These are phyloP conservation scores for Castanea sativa DNA, from an alignment of 306 rosid genomes.

Conservation along the genomic window DNA sequence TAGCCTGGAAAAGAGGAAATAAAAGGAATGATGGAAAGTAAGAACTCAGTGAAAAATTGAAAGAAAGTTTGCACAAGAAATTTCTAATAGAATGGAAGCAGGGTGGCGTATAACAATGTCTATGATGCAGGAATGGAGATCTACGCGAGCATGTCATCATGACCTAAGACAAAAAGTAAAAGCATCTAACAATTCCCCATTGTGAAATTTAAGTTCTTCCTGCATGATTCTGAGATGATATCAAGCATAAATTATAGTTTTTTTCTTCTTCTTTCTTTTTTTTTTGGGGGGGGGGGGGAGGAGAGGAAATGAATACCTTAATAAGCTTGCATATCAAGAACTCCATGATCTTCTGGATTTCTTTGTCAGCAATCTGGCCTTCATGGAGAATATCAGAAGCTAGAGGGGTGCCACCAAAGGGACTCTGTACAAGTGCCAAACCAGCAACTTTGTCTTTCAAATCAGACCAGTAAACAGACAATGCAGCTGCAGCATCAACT, in stretches of 20 bases:
- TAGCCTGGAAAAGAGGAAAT: not conserved
- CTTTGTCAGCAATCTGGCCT: constrained; percentile 85
- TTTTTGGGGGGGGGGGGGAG: fast-evolving
- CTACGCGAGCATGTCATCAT: not conserved
- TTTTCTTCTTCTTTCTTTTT: too few relatives aligned
- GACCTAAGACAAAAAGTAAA: not conserved
- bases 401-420: constrained; percentile 81
- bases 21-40: not conserved
- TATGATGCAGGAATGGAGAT: not conserved
- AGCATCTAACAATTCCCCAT: not conserved
- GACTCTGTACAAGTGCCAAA: constrained; percentile 79
- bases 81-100: not conserved
- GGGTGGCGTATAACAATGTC: not conserved
- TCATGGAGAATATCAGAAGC: constrained; percentile 77
- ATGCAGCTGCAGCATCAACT: constrained; percentile 76
- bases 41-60: not conserved
- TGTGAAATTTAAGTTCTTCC: not conserved
- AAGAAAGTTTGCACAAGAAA: not conserved
- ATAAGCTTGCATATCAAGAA: constrained; percentile 77
- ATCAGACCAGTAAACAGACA: constrained; percentile 65
- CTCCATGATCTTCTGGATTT: constrained; percentile 69
- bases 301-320: constrained; percentile 47
- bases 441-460: constrained; percentile 81
- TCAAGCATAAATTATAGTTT: not conserved
- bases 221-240: not conserved